These are phyloP conservation scores for Fusarium veterinarium DNA, from an alignment of 2,329 filamentous ascomycete genomes.

Conservation along the genomic window DNA sequence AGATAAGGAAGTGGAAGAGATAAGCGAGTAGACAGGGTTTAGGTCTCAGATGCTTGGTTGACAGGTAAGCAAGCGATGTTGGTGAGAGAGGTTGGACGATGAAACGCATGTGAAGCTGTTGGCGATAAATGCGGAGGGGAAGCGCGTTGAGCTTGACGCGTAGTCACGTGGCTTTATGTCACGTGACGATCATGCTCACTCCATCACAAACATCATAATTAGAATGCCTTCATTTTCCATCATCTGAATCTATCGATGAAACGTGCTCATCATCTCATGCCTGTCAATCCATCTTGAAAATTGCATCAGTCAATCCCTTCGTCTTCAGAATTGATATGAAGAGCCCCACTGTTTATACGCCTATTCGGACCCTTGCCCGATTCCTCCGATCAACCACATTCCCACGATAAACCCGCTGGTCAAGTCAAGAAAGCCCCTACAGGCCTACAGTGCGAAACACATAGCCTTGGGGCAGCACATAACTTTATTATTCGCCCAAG, in stretches of 20 bases:
- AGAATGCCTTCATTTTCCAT: not conserved
- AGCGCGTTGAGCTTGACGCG: conserved; percentile 37
- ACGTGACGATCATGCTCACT: not conserved
- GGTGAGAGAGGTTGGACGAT: not conserved
- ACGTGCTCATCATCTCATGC: fast-evolving
- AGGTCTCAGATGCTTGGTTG: not conserved
- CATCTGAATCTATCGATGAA: fast-evolving
- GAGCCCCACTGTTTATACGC: not conserved
- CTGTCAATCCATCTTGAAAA: not conserved
- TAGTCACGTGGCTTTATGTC: conserved; percentile 23
- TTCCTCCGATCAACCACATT: conserved; percentile 19
- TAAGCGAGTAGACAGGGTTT: fast-evolving
- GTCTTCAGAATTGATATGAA: not conserved
- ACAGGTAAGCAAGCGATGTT: not conserved
- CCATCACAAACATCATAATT: not conserved
- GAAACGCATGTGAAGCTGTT: conserved; percentile 12
- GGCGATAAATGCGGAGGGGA: conserved; percentile 25
- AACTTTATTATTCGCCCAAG: not conserved
- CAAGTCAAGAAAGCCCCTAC: conserved; percentile 12
- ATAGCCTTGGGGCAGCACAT: not conserved
- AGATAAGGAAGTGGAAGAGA: not conserved
- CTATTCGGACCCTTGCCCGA: conserved; percentile 21
- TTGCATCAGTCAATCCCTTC: not conserved
- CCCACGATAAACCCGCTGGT: conserved; percentile 31
- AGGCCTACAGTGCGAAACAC: not conserved